Base-by-base conservation (phyloP, 176 grass and related monocot genomes). In the Leersia perrieri region DNA sequence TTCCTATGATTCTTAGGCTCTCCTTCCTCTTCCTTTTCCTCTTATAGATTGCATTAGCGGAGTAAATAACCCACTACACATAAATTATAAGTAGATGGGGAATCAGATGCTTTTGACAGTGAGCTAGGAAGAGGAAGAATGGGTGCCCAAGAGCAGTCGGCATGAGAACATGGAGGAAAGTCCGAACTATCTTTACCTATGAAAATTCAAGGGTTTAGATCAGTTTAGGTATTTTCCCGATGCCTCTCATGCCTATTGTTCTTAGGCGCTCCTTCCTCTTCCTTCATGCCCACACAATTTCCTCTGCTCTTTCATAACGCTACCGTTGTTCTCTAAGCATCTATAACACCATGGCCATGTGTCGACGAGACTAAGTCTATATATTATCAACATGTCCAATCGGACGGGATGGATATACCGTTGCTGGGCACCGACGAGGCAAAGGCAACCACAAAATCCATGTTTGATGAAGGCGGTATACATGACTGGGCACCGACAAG, bases 211-310 rank as follows among this genome's bases (percentile, higher is more conserved):
- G 22, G 35, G 4, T 32, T 39, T 8, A 40, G 22, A 64, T 9
- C 7, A 7, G 14, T 47, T 72, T 58, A 2, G 31, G 10, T 57
- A 11, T 22, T 83, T 72, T 62, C 11, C 66, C 4, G 6, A 22
- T 73, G 47, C 68, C 38, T 68, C n/a, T 3, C 47, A 35, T 77
- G 34, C 45, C 27, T 73, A 79, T 5, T 33, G n/a, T 51, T 79
- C 51, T 74, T 68, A 0, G 32, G 65, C 18, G 32, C 11, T 57
- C 14, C 12, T 74, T 68, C 26, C 26, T 53, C 22, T 33, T 28
- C 23, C 16, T 15, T 72, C 68, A 25, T 20, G 20, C 68, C 27
- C 1, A 2, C 60, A 58, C n/a, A n/a, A n/a, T n/a, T n/a, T n/a
- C 2, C 12, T 67, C 33, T 22, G 16, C 20, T 42, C 80, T 20